Evolutionary conservation across 441 rosid genomes (phyloP), one percentile per base, ranked within the genome.

Genomic region (Daphne laureola): DNA sequence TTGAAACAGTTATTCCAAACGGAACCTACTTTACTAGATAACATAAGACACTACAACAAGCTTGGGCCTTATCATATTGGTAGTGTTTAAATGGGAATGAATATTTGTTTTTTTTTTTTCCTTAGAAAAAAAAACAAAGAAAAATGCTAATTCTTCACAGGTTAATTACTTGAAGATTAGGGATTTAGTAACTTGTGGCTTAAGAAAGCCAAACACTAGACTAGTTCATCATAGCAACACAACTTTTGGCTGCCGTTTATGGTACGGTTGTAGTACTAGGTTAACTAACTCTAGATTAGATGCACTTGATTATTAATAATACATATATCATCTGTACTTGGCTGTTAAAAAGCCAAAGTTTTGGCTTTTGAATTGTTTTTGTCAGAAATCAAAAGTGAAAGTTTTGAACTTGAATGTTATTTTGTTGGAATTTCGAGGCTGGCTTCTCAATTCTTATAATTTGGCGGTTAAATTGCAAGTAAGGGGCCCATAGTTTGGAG

Each of bases 381-480:
- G 6, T 8, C 7, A 14, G 46, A 45, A 43, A 51, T 25, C 6
- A 44, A 17, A 58, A 47, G 55, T n/a, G 38, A 54, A 64, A 46
- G 35, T 36, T 17, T 36, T 25, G 57, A 38, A 45, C 41, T 43
- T 13, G 47, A 11, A 64, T 31, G 38, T 31, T 64, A 65, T 75
- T 47, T 67, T 59, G 57, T 68, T 68, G 51, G 67, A 68, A 67
- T 75, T 69, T 70, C 55, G 63, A 75, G 70, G 53, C 62, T 66
- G 78, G 73, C 70, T 67, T 68, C 8, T 74, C 64, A 64, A 78
- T 59, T 41, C 50, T 15, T 44, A 44, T 68, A 68, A 68, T 72
- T 64, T 27, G 8, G 58, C 46, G 49, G 61, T 62, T 69, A 48
- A 42, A 56, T 67, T 59, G 57, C 48, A 52, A 60, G 18, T 57